Base-by-base conservation (phyloP, 208 protist species). In the Crithidia expoeki region DNA sequence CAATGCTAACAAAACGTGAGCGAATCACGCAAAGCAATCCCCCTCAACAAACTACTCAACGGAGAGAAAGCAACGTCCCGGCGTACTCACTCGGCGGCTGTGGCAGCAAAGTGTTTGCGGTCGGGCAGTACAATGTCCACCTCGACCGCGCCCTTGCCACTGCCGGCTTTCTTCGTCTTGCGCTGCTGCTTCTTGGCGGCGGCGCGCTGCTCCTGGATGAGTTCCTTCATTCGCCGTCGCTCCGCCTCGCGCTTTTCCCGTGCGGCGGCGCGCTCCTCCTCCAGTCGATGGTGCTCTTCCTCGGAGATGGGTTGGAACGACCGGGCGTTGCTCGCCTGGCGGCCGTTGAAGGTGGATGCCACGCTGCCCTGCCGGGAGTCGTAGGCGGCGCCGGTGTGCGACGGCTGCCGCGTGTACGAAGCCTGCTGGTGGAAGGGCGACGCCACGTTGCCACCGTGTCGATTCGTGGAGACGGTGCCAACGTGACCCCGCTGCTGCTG, bases 41-140 rank as follows among this genome's bases (percentile, higher is more conserved):
- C n/a, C n/a, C n/a, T n/a, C n/a, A n/a, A n/a, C n/a, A n/a, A n/a
- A n/a, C n/a, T n/a, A n/a, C n/a, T n/a, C n/a, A n/a, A n/a, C 2
- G 14, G 16, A 36, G 19, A 52, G 7, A 38, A n/a, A n/a, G n/a
- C n/a, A n/a, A n/a, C n/a, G n/a, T n/a, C n/a, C n/a, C n/a, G n/a
- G n/a, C n/a, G n/a, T n/a, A n/a, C 6, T 40, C 57, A 57, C 23
- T 40, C 47, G 7, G 28, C 38, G 4, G 49, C 56, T 2, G 69
- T 59, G 9, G 57, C 64, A 17, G 46, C 64, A 55, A 77, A 79
- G 23, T 73, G 74, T 67, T 72, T 42, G 52, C 83, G 68, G 53
- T 83, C 80, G 11, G 89, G 89, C 16, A 92, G 53, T 33, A 88
- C 71, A 33, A 94, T 86, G 56, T 92, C 75, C 4, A 94, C 85